Base-by-base conservation (phyloP, 2,329 filamentous ascomycete genomes). In the Colletotrichum sp. region DNA sequence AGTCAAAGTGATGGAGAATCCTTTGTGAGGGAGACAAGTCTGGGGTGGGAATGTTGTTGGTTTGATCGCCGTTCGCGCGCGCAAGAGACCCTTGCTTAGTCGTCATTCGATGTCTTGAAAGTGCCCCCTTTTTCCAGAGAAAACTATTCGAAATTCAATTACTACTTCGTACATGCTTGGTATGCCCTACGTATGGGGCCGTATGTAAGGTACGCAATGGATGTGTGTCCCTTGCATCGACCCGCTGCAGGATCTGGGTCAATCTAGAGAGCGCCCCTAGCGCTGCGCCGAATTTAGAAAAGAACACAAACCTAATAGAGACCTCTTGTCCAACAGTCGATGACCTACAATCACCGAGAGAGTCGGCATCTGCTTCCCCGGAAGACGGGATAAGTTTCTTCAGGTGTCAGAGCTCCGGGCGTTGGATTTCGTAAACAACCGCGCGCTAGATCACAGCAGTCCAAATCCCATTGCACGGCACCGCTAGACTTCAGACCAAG, bases 11-110 rank as follows among this genome's bases (percentile, higher is more conserved):
- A 12, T 21, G 58, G 18, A 52, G 32, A 24, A 52, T 52, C 43
- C 5, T 21, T 24, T 36, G 36, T 21, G 36, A 58, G 34, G 52
- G 32, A 38, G 13, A 28, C 14, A 32, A 38, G 63, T 56, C 43
- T 69, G 61, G 68, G n/a, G 34, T 61, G 30, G 24, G 67, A 63
- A 65, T 59, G 52, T 24, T 28, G 56, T 5, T 58, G 56, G 69
- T 75, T 75, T 72, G 73, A 75, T 75, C 69, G 38, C 10, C 73
- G 55, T 52, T 26, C 21, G 38, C 38, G 32, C 66, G 34, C 32
- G 61, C 52, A 52, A 61, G 62, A 65, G 28, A 36, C 66, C 68
- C 34, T 61, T 71, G 68, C 21, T 26, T 13, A 18, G 32, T 21
- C 24, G 34, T 58, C 26, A 21, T 66, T 61, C 36, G 10, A n/a